A percentile compares a stretch with the other conserved stretches of the same genome.
Conservation (phyloP, 345 rosid species). For the Firmiana major region DNA sequence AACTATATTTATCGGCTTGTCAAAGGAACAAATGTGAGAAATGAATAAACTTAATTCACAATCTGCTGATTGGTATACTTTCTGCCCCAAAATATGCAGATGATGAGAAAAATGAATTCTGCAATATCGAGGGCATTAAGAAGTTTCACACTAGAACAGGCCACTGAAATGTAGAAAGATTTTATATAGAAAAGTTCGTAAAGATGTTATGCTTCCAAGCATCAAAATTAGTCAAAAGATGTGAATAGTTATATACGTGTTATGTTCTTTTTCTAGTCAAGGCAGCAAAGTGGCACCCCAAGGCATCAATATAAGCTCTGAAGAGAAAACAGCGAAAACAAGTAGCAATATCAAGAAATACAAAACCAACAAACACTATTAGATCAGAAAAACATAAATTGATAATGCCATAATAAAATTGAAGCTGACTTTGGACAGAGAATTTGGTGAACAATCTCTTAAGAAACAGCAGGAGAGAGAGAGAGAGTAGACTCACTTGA, state of each 20-base stretch:
- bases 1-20: not conserved
- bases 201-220: not conserved
- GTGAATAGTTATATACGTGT: not conserved
- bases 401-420: not conserved
- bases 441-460: not conserved
- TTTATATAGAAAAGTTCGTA: not conserved
- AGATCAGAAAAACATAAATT: not conserved
- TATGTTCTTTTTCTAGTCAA: not conserved
- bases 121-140: not conserved
- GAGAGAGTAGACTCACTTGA: constrained; percentile 10
- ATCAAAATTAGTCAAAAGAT: not conserved
- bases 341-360: not conserved
- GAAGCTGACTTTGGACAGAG: not conserved
- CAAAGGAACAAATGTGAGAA: not conserved
- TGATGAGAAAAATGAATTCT: not conserved
- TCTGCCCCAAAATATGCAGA: not conserved
- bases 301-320: not conserved
- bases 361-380: not conserved
- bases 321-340: not conserved
- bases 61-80: not conserved
- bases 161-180: not conserved
- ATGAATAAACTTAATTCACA: not conserved
- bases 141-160: not conserved
- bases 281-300: not conserved
- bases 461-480: not conserved